A percentile compares a stretch with the other conserved stretches of the same genome.
These are phyloP conservation scores for Clohesyomyces aquaticus DNA, from an alignment of 495 filamentous ascomycete genomes.

Conservation along the genomic window DNA sequence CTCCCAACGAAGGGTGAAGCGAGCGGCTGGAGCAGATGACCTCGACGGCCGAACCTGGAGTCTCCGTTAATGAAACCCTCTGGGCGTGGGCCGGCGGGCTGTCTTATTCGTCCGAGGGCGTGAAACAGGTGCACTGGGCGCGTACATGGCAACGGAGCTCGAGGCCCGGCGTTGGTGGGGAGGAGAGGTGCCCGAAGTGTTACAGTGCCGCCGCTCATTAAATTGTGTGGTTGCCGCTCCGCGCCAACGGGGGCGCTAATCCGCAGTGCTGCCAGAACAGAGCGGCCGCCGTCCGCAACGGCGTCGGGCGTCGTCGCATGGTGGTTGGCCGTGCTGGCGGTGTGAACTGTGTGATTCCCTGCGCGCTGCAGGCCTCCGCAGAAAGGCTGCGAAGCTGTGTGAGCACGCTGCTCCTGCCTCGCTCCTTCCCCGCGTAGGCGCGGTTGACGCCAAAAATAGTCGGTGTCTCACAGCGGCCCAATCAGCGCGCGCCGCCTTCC, in stretches of 20 bases:
- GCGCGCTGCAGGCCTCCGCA: background rate
- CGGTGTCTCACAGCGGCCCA: background rate
- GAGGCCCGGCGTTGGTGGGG: background rate
- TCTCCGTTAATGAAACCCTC: background rate
- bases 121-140: background rate
- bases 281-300: background rate
- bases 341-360: too few relatives aligned
- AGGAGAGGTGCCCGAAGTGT: background rate
- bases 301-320: background rate
- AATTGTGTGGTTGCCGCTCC: background rate
- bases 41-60: background rate
- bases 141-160: background rate
- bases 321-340: background rate
- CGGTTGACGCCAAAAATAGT: constrained; percentile 1
- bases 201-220: background rate
- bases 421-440: background rate
- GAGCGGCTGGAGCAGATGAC: background rate
- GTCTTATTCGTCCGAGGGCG: background rate
- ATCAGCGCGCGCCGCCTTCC: background rate
- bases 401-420: background rate
- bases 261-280: background rate
- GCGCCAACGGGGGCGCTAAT: background rate
- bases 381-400: background rate
- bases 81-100: background rate
- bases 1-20: background rate